Percentiles rank a stretch among this genome's conserved stretches.
phyloP scores from a whole-genome alignment of 1,284 basidiomycete species.

The Trichosporon sp. region DNA sequence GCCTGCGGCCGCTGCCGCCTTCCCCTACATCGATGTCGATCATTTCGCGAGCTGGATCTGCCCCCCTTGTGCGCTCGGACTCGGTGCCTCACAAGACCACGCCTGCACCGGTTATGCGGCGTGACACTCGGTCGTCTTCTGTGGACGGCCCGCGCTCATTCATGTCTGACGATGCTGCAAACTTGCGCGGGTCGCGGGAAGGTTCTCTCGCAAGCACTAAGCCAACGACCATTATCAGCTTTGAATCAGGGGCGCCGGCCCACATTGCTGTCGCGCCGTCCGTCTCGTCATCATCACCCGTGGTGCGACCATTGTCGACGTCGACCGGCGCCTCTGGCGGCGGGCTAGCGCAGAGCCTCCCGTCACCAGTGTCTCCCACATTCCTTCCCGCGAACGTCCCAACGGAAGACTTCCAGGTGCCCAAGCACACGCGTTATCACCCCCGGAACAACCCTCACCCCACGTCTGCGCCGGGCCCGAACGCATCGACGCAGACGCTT shows the following conservation, averaged over 20 bases:
- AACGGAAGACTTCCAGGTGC: constrained; percentile 60
- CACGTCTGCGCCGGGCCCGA: constrained; percentile 81
- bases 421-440: constrained; percentile 84
- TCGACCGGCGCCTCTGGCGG: constrained; percentile 21
- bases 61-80: constrained; percentile 22
- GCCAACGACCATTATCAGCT: constrained; percentile 86
- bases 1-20: constrained; percentile 79
- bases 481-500: constrained; percentile 87
- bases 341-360: not conserved
- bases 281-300: constrained; percentile 19
- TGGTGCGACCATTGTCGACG: constrained; percentile 23
- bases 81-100: constrained; percentile 22
- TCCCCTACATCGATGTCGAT: constrained; percentile 65
- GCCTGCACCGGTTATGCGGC: constrained; percentile 6
- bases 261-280: constrained; percentile 68
- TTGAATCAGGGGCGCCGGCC: constrained; percentile 72
- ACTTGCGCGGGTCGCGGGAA: constrained; percentile 46
- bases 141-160: constrained; percentile 27
- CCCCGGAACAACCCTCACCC: constrained; percentile 94
- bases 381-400: constrained; percentile 19
- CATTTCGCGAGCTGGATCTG: constrained; percentile 39
- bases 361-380: constrained; percentile 29
- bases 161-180: constrained; percentile 30
- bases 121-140: constrained; percentile 27
- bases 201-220: constrained; percentile 72